Evolutionary conservation across 805 yeast genomes (phyloP).

Genomic region (Wickerhamomyces silvicola): DNA sequence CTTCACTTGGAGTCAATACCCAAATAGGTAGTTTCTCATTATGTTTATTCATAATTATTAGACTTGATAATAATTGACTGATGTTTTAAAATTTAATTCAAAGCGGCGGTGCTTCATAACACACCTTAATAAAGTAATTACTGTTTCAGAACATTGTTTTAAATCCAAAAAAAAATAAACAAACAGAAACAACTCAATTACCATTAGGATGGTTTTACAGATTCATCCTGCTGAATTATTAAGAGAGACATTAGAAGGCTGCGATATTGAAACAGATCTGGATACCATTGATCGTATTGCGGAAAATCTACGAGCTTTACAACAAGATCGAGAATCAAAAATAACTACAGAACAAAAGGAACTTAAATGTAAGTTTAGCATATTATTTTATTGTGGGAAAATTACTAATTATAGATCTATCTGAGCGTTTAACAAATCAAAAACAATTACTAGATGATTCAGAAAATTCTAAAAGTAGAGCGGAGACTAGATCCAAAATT

Average conservation of each 20-base stretch:
- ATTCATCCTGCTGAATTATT: slow-evolving; percentile 23
- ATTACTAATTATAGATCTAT: slow-evolving; percentile 4
- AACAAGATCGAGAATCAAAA: slow-evolving; percentile 25
- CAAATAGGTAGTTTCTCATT: slow-evolving; percentile 52
- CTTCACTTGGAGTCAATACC: slow-evolving; percentile 74
- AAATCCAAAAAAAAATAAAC: neutral
- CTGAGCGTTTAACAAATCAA: slow-evolving; percentile 12
- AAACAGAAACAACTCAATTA: neutral
- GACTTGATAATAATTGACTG: too few species aligned
- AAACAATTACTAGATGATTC: slow-evolving; percentile 17
- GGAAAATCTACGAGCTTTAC: slow-evolving; percentile 28
- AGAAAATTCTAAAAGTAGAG: slow-evolving; percentile 23
- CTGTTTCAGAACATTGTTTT: neutral
- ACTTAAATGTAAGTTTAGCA: slow-evolving; percentile 9
- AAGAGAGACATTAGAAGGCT: slow-evolving; percentile 38
- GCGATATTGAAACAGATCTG: slow-evolving; percentile 46
- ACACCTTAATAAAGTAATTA: neutral
- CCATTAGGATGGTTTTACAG: slow-evolving; percentile 2
- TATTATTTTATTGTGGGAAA: neutral
- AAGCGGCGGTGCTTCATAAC: neutral
- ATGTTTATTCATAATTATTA: slow-evolving; percentile 24
- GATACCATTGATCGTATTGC: slow-evolving; percentile 38
- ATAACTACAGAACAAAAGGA: slow-evolving; percentile 16
- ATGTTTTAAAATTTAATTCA: too few species aligned
- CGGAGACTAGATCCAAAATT: slow-evolving; percentile 25